Base-by-base conservation (phyloP, 192 early-diverging fungal species). In the Blastocladiella britannica region DNA sequence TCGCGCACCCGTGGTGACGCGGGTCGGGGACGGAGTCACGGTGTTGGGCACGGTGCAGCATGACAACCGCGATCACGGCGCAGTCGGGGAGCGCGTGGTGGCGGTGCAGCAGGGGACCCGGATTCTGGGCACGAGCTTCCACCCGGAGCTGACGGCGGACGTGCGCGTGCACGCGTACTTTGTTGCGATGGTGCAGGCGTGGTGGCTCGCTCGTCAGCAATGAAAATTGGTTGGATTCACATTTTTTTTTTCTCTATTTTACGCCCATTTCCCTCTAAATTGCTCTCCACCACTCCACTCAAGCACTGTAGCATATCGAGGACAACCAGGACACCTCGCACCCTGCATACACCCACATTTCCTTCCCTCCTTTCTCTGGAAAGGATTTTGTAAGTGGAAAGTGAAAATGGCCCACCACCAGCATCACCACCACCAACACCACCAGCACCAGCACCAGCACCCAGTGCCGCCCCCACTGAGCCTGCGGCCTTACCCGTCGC, bases 141-240 rank as follows among this genome's bases (percentile, higher is more conserved):
- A 98, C 61, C 94, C 94, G 0, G 94, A 98, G 65, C 72, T 98
- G 55, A 98, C 94, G 5, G 59, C 63, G 15, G 94, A 98, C 67
- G 75, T 75, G 61, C 68, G 91, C 25, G 82, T 92, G 72, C 94
- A 97, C 65, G 66, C 68, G 55, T 92, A 82, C 70, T 97, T 94
- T 85, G 53, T 75, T 7, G 62, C 65, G n/a, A 58, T 72, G 53
- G 54, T 53, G 51, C 22, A 61, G 53, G 28, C 26, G 53, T n/a
- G n/a, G n/a, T n/a, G n/a, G n/a, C n/a, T n/a, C n/a, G n/a, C n/a
- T n/a, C n/a, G n/a, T n/a, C n/a, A n/a, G n/a, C n/a, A n/a, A n/a
- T n/a, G n/a, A n/a, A n/a, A n/a, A n/a, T n/a, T n/a, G n/a, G n/a
- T n/a, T n/a, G n/a, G n/a, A n/a, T n/a, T n/a, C n/a, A n/a, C n/a